A percentile compares a stretch with the other conserved stretches of the same genome.
Conservation (phyloP, 345 rosid genomes). For the Pelargonium nanum region DNA sequence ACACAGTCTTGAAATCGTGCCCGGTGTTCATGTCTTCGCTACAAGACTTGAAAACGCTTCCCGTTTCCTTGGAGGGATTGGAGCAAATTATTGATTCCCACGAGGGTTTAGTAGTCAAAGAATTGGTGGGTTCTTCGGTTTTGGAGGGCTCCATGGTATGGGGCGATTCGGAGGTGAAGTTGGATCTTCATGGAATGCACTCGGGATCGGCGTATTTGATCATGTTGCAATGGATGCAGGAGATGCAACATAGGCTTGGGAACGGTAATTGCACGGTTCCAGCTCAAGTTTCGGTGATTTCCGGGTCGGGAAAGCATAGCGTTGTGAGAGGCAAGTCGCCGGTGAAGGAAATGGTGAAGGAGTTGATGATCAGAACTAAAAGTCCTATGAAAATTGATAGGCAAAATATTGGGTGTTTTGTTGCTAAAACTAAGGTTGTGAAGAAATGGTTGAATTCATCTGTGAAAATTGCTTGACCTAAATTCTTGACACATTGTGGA, state of each 20-base stretch:
- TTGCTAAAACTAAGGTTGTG: slow-evolving; percentile 53
- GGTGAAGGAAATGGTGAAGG: slow-evolving; percentile 45
- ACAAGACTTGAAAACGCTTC: slow-evolving; percentile 23
- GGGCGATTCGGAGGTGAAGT: slow-evolving; percentile 39
- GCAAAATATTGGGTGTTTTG: slow-evolving; percentile 60
- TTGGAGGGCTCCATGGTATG: slow-evolving; percentile 45
- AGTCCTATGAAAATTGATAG: slow-evolving; percentile 67
- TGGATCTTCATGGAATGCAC: slow-evolving; percentile 91
- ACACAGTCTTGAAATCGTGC: slow-evolving; percentile 69
- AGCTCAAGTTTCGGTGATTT: slow-evolving; percentile 48
- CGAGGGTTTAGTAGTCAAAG: slow-evolving; percentile 41
- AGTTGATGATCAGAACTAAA: slow-evolving; percentile 34
- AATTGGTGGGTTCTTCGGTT: slow-evolving; percentile 40
- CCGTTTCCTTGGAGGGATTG: slow-evolving; percentile 39
- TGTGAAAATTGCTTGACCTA: too few species aligned
- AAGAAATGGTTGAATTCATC: slow-evolving; percentile 55
- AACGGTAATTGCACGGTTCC: slow-evolving; percentile 31
- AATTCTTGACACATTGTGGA: too few species aligned
- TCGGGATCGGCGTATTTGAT: slow-evolving; percentile 56
- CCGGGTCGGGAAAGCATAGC: slow-evolving; percentile 74
- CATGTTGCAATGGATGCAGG: slow-evolving; percentile 64
- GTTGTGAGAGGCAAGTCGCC: slow-evolving; percentile 62
- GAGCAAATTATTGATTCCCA: slow-evolving; percentile 27
- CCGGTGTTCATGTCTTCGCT: slow-evolving; percentile 30
- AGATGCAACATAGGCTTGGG: slow-evolving; percentile 33